Base-by-base conservation (phyloP, 2,329 filamentous ascomycete species). In the Xylaria digitata region DNA sequence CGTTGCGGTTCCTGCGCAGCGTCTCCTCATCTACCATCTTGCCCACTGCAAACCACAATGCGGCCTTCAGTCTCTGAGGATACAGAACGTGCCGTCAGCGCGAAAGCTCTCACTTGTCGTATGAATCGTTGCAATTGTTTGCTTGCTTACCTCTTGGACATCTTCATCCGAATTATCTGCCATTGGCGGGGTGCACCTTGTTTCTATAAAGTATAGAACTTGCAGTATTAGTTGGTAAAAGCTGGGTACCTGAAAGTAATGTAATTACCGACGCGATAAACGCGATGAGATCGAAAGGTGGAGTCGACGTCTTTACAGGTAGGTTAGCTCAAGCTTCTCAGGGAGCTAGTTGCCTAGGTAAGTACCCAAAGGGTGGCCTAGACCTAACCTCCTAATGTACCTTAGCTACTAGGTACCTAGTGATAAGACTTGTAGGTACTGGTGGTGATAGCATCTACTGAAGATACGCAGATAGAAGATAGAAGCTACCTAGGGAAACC, bases 11-110 rank as follows among this genome's bases (percentile, higher is more conserved):
- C 32, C 90, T 83, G 63, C 86, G 84, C 34, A 93, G 82, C 19
- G 89, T 90, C 77, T 97, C 91, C 71, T 95, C 90, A 78, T 98
- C 95, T 70, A 97, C 92, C 67, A 96, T 95, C 77, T 93, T 92
- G 71, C 93, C 92, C 66, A 97, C 87, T 26, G 90, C 87, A 75
- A 91, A 91, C 93, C 93, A 97, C 26, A 97, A 87, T 15, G 92
- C 91, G 42, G 92, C 89, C 83, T 96, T 96, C 74, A 96, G 87
- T 70, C 90, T 89, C 90, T 97, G 23, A 48, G 3, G 32, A 32
- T 5, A 60, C 19, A 55, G 21, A 40, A 40, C 48, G 50, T 13
- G 37, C 2, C 53, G 59, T 46, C 32, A 61, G 53, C 19, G 48
- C 46, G 53, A 63, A 56, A n/a, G 19, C 37, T 40, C 63, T 13